Base-by-base conservation (phyloP, 1,284 basidiomycete genomes). In the Exsudoporus floridanus region DNA sequence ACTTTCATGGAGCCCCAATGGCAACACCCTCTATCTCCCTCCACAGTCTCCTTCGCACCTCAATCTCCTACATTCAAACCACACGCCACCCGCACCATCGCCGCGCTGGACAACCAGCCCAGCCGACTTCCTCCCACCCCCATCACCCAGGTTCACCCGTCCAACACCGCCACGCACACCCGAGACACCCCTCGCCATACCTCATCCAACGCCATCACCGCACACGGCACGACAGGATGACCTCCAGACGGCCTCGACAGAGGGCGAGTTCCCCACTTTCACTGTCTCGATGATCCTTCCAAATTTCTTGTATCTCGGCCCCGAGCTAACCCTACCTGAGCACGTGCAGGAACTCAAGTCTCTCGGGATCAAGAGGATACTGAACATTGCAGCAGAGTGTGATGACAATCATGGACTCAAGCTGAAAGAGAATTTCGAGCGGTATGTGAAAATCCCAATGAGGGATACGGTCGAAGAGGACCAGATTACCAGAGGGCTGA, bases 401-500 rank as follows among this genome's bases (percentile, higher is more conserved):
- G 86, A 93, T 60, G 83, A 94, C 60, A 86, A 93, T 65, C 83
- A 87, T 51, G 90, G 85, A 0, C 72, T 94, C 54, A 72, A 75
- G 19, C 64, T 95, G 54, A 76, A 76, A 28, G 76, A 81, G 47
- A 75, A 76, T 23, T 96, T 98, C 66, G 88, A 92, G 58, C 81
- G 82, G 56, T 97, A 98, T 68, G 76, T 82, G 43, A 86, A 86
- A 60, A 88, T 98, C 34, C 90, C 93, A 2, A 94, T 98, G 90
- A 79, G 92, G 59, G 95, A 98, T 73, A 93, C 85, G 4, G 92
- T 98, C 14, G 95, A 98, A 69, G 95, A 98, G 70, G 88, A 90
- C 52, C 90, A 90, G 44, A 90, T 98, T 37, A 83, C 84, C n/a
- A 77, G 78, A 42, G 90, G 90, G 28, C 85, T 98, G 44, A 78